A percentile compares a stretch with the other conserved stretches of the same genome.
Conservation (phyloP, 2,329 filamentous ascomycete species). For the Neonectria faginata region DNA sequence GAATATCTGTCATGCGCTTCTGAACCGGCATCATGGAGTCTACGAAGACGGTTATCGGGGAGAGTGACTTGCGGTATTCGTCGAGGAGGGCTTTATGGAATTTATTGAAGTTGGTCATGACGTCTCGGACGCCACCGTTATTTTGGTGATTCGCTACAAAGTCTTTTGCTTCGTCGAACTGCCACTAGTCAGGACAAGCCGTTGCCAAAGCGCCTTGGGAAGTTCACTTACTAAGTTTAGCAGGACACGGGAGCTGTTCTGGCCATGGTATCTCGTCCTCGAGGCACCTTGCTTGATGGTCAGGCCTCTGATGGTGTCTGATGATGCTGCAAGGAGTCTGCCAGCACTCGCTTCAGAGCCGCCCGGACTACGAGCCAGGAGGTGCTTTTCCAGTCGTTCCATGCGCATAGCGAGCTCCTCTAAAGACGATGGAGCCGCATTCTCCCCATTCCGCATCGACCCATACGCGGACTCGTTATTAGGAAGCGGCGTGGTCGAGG, state of each 20-base stretch:
- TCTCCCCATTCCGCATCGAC: conserved; percentile 50
- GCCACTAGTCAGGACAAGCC: conserved; percentile 26
- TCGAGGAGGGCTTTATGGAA: conserved; percentile 62
- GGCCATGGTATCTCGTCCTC: conserved; percentile 64
- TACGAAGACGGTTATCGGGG: conserved; percentile 67
- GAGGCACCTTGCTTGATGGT: conserved; percentile 61
- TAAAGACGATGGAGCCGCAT: conserved; percentile 50
- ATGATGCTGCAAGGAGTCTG: conserved; percentile 51
- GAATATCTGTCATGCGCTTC: conserved; percentile 68
- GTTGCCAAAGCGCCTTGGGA: neutral
- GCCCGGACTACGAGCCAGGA: conserved; percentile 57
- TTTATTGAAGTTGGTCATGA: conserved; percentile 59
- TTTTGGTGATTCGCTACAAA: conserved; percentile 59
- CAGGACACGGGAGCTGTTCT: conserved; percentile 64
- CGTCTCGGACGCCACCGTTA: conserved; percentile 55
- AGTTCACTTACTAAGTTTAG: conserved; percentile 61
- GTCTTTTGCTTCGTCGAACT: conserved; percentile 67
- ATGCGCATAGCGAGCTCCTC: conserved; percentile 63
- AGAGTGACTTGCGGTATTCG: conserved; percentile 59
- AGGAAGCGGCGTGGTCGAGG: conserved; percentile 35
- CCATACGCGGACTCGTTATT: conserved; percentile 43
- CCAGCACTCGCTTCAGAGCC: conserved; percentile 51
- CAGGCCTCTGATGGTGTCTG: conserved; percentile 62
- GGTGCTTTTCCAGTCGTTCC: conserved; percentile 65
- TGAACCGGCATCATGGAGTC: conserved; percentile 69